Base-by-base conservation (phyloP, 352 stramenopile species). In the Thalassiosira hispida region DNA sequence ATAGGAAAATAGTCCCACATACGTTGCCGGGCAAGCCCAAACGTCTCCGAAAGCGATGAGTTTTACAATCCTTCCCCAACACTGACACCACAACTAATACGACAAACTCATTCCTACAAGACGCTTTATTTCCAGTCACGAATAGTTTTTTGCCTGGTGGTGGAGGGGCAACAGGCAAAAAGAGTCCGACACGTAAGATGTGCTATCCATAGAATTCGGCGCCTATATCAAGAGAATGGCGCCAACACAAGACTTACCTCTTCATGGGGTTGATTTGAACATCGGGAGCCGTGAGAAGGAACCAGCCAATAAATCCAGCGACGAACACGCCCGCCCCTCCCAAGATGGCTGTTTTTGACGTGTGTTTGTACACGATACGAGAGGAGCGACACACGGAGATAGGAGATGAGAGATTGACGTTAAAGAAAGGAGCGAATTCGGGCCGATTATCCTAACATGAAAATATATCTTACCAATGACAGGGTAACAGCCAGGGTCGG, bases 241-340 rank as follows among this genome's bases (percentile, higher is more conserved):
- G 47, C 22, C 22, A 31, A 31, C 25, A n/a, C 31, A 63, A 47
- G 49, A 29, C 73, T 47, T 60, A 82, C 73, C 73, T 75, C 59
- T 81, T 84, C 20, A 60, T 46, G 35, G 70, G 70, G 52, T 35
- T 73, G 27, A 84, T 81, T 47, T 74, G 77, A 35, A 84, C 77
- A 73, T 84, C 77, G 16, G 64, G 64, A 0, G 49, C 40, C 9
- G 64, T 62, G 12, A 33, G 16, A 33, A 78, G 49, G 35, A 68
- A 81, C 31, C 77, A 69, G 22, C 51, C n/a, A 12, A 16, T 49
- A 46, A 84, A 76, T 53, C 77, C 77, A 59, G 63, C 23, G 46
- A 31, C 57, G 31, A 84, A 65, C n/a, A 23, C 42, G 40, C 61
- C n/a, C 3, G 77, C 53, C 20, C 31, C 57, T 1, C 38, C 77